Percentiles rank a stretch among this genome's conserved stretches.
phyloP scores from a whole-genome alignment of 2,329 filamentous ascomycete genomes.

The Fusarium papillatum region DNA sequence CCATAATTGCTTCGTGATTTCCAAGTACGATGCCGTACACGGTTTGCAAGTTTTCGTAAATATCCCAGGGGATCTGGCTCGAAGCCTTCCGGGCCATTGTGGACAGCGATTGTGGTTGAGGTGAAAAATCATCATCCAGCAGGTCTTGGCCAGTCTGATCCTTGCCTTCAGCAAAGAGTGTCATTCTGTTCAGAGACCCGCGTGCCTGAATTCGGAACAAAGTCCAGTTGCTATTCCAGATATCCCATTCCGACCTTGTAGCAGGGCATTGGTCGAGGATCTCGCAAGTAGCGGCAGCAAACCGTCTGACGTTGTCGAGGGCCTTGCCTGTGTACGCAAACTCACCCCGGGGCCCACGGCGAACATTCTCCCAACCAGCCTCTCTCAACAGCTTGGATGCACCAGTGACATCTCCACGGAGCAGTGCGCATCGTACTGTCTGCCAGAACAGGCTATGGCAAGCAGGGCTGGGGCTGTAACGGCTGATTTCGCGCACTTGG shows the following conservation, averaged over 20 bases:
- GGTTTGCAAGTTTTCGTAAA: conserved; percentile 87
- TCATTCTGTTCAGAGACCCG: conserved; percentile 77
- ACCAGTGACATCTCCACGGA: conserved; percentile 80
- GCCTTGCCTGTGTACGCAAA: conserved; percentile 81
- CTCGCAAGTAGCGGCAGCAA: conserved; percentile 75
- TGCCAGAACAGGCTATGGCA: conserved; percentile 89
- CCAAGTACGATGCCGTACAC: conserved; percentile 88
- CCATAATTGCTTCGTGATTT: conserved; percentile 80
- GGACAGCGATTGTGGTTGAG: conserved; percentile 67
- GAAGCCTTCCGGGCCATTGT: conserved; percentile 83
- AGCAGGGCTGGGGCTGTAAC: conserved; percentile 78
- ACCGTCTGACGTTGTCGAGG: conserved; percentile 83
- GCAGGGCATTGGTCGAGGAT: conserved; percentile 83
- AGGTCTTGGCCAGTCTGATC: conserved; percentile 58
- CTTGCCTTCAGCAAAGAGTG: conserved; percentile 83
- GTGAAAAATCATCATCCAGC: conserved; percentile 49
- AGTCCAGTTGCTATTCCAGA: conserved; percentile 85
- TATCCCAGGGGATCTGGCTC: conserved; percentile 88
- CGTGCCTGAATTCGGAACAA: conserved; percentile 84
- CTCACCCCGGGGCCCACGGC: conserved; percentile 74
- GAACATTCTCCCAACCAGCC: conserved; percentile 84
- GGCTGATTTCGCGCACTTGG: conserved; percentile 75
- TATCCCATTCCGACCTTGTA: conserved; percentile 81
- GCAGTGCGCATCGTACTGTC: conserved; percentile 78
- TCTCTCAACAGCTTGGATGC: conserved; percentile 78